Evolutionary conservation across 148 eudicot species (phyloP), one percentile per base, ranked within the genome.

Genomic region (Polygonum maritimum): DNA sequence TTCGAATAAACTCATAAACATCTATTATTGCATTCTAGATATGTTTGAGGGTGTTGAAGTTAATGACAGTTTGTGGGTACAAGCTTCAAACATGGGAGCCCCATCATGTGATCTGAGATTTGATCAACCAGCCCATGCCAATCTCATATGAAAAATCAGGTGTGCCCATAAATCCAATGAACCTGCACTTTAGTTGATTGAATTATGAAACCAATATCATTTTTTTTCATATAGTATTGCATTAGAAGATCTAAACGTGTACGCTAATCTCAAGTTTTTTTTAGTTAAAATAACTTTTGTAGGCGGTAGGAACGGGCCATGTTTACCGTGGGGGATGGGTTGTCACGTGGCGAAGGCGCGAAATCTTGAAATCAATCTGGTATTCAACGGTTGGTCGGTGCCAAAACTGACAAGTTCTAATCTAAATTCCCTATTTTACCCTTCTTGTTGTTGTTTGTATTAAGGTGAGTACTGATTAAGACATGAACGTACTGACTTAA

Each of bases 261-360:
- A 48, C 49, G 9, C 5, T 45, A 52, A 2, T 52, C 57, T 52
- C 57, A 5, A 16, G 4, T 16, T 7, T 15, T 12, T 48, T 48
- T 7, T 11, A 13, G 22, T 9, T 21, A 10, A 4, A 58, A 4
- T 21, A 21, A 26, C 22, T 2, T 2, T 21, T 58, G 35, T 21
- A 58, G 22, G 71, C 71, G 71, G 71, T 67, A 38, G 71, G 45
- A 45, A 21, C 71, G 71, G 71, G 71, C 45, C 71, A 67, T 67
- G 71, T 67, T 38, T 67, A 67, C 71, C 71, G 71, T 36, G 39
- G 38, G 69, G 38, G 69, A 2, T 62, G 69, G 31, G 36, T 26
- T 62, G 45, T 36, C 71, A 67, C 71, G 44, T 67, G 71, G 40
- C 22, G 6, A 67, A 22, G 71, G 71, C 71, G 71, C 71, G 21